Base-by-base conservation (phyloP, 2,329 filamentous ascomycete species). In the Ophiostoma fasciatum region DNA sequence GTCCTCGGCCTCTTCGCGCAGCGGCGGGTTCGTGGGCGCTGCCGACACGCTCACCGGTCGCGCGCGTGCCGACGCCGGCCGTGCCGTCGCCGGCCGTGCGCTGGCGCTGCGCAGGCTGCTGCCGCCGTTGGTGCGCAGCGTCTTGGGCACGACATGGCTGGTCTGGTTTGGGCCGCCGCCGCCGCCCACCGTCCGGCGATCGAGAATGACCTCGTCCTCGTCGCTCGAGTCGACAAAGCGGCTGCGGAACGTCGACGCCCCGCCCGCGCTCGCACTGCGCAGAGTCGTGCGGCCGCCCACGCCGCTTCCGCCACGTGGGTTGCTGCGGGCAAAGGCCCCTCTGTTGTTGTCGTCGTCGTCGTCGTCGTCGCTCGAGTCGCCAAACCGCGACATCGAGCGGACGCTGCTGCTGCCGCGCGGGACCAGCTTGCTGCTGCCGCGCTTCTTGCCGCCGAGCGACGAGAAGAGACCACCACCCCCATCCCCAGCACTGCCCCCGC, bases 161-260 rank as follows among this genome's bases (percentile, higher is more conserved):
- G 37, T 48, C 78, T 82, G 1, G 78, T 82, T 48, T 83, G 75
- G 1, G 62, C 79, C 2, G n/a, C n/a, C n/a, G n/a, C n/a, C n/a
- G n/a, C n/a, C n/a, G n/a, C n/a, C 78, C 71, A 47, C 71, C 74
- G 31, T 51, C 2, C 33, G 33, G 15, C 17, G 26, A 7, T 19
- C 32, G 3, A 15, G 17, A 5, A 14, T 61, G 6, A 31, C 17
- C 20, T 42, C 63, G 12, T 69, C 64, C 32, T 81, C 76, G 38
- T 83, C 78, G 48, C 80, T 72, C 7, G 76, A 74, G 53, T 78
- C 71, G 4, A 52, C 63, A 42, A 80, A 72, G 1, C 75, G 64
- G 44, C 69, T 73, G 7, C 56, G 49, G 48, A 68, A 72, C 4
- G 39, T 39, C 20, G 37, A 38, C 4, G 30, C 37, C 7, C 31